Evolutionary conservation across 1,139 yeast species (phyloP), one percentile per base, ranked within the genome.

Genomic region (Wickerhamomyces sp.): DNA sequence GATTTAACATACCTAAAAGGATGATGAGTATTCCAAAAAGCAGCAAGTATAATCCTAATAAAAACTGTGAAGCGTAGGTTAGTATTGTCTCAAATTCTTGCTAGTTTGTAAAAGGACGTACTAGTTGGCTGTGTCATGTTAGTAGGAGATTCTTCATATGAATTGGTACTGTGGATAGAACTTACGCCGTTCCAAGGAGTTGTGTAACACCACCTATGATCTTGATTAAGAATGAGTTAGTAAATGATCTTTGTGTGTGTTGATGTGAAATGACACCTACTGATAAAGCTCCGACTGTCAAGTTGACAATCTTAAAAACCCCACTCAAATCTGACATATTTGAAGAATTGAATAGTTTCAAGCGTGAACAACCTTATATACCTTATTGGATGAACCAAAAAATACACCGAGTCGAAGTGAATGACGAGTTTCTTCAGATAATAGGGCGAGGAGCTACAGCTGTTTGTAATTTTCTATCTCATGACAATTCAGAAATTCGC

Each of bases 281-380:
- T 13, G 82, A 54, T 40, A 86, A 65, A 1, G 72, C 73, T 7
- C 88, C 90, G 31, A 85, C 84, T 2, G 73, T 66, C 46, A 88
- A 62, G 59, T 88, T 87, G 59, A 79, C 76, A 35, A 76, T 69
- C 56, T 78, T 82, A 68, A 88, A 86, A 18, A 73, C 75, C 26
- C 59, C 60, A 41, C 46, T 57, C 11, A 59, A 52, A 40, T 61
- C 64, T 23, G 61, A 48, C 57, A 57, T 57, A 36, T 29, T 29
- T 6, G 13, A 29, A 6, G 23, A 18, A 18, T 18, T 18, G 23
- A 18, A 5, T 18, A 4, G 23, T 18, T 18, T 18, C 23, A 18
- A 18, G 5, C 23, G 23, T 18, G 23, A 18, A 18, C 23, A 18
- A 18, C 3, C 23, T 18, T 18, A 5, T 18, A 3, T 18, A 18